Conservation (phyloP, 116 monocot genomes). For the Papilionanthe hybrid region DNA sequence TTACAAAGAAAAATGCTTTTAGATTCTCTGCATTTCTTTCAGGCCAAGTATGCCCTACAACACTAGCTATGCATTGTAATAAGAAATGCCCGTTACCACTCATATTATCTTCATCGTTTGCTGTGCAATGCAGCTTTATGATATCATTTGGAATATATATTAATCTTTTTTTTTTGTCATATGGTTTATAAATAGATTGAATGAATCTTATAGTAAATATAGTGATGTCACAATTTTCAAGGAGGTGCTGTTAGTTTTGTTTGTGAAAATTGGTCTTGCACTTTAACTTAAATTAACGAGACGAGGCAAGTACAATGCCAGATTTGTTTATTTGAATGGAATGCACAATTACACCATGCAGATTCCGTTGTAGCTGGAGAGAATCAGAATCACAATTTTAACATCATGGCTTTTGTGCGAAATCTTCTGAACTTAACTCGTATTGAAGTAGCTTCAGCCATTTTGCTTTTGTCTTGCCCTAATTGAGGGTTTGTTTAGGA, state of each 20-base stretch:
- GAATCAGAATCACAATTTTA: not conserved
- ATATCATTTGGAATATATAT: not conserved
- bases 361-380: not conserved
- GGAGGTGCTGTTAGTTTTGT: not conserved
- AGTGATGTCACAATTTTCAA: not conserved
- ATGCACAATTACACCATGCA: not conserved
- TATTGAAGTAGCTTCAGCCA: not conserved
- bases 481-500: too few species aligned
- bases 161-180: not conserved
- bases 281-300: not conserved
- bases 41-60: not conserved
- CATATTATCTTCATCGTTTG: not conserved
- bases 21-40: not conserved
- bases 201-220: not conserved
- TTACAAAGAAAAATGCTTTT: not conserved
- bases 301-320: not conserved
- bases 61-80: not conserved
- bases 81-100: not conserved
- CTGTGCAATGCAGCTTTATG: not conserved
- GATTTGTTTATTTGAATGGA: not conserved
- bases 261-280: not conserved
- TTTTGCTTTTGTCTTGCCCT: not conserved
- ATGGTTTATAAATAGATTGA: not conserved
- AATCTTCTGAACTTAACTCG: not conserved
- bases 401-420: conserved; percentile 1